A percentile compares a stretch with the other conserved stretches of the same genome.
Evolutionary conservation across 495 filamentous ascomycete genomes (phyloP).

Genomic region (Neurospora terricola): DNA sequence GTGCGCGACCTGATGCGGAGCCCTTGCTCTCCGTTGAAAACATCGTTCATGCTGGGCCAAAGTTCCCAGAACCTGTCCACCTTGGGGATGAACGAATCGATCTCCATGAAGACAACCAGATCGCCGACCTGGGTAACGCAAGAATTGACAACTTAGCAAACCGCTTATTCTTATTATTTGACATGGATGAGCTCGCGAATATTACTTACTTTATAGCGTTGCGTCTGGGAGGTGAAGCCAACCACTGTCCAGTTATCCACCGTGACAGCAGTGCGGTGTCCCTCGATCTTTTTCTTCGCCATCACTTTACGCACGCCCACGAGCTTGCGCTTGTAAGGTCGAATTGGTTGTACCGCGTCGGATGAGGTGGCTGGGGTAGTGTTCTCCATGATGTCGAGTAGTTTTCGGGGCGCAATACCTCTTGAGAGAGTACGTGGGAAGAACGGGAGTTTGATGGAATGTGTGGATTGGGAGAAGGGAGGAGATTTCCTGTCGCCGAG

Average conservation of each 20-base stretch:
- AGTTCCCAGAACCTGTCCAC: conserved; percentile 6
- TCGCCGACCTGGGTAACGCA: conserved; percentile 1
- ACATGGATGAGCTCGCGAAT: neutral
- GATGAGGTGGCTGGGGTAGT: neutral
- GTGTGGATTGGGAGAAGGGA: neutral
- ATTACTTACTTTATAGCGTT: neutral
- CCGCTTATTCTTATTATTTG: neutral
- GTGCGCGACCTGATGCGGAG: conserved; percentile 2
- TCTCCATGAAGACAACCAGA: conserved; percentile 17
- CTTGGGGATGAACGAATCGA: conserved; percentile 14
- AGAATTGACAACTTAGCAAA: neutral
- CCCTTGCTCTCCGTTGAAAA: conserved; percentile 4
- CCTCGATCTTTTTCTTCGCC: neutral
- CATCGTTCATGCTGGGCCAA: neutral
- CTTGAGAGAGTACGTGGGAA: neutral
- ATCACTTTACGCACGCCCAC: neutral
- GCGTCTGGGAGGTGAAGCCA: neutral
- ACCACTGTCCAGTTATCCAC: neutral
- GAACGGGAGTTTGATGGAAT: neutral
- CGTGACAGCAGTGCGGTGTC: neutral
- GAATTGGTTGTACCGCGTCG: neutral
- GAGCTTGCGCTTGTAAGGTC: neutral
- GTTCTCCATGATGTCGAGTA: neutral
- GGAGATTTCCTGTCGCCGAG: neutral
- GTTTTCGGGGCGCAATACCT: neutral